These are phyloP conservation scores for Saccharomycopsis fibuligera DNA, from an alignment of 805 yeast genomes.

Conservation along the genomic window DNA sequence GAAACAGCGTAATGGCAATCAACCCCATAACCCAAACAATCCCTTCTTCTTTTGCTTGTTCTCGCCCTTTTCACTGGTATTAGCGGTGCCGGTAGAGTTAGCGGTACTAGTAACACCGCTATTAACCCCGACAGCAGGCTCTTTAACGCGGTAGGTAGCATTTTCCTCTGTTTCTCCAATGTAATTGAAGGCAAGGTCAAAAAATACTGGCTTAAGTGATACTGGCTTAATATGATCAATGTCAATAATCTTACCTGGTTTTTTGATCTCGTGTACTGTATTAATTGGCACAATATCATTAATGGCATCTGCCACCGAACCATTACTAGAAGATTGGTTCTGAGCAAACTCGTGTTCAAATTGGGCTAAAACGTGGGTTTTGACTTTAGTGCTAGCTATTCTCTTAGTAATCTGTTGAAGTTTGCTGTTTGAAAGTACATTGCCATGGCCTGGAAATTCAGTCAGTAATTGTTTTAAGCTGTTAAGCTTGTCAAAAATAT, in stretches of 20 bases:
- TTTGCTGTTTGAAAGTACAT: slow-evolving; percentile 34
- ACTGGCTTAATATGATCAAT: slow-evolving; percentile 46
- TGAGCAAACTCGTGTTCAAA: slow-evolving; percentile 30
- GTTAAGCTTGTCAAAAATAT: slow-evolving; percentile 22
- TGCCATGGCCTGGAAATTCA: slow-evolving; percentile 1
- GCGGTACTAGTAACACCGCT: no score
- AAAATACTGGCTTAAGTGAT: slow-evolving; percentile 80
- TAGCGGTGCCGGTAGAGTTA: slow-evolving; percentile 15
- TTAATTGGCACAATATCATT: slow-evolving; percentile 25
- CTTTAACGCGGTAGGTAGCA: no score
- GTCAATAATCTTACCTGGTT: slow-evolving; percentile 23
- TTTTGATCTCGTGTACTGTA: slow-evolving; percentile 25
- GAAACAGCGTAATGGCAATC: slow-evolving; percentile 26
- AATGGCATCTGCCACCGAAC: slow-evolving; percentile 31
- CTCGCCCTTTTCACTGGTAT: not conserved
- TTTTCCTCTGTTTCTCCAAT: slow-evolving; percentile 38
- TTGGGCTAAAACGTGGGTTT: slow-evolving; percentile 44
- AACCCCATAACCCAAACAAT: slow-evolving; percentile 69
- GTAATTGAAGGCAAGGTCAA: slow-evolving; percentile 85
- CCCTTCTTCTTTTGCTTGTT: slow-evolving; percentile 50
- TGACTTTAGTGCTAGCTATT: slow-evolving; percentile 23
- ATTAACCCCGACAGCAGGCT: slow-evolving; percentile 17
- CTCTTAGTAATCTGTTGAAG: slow-evolving; percentile 25
- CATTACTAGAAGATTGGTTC: slow-evolving; percentile 26
- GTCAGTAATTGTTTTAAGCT: slow-evolving; percentile 20